A percentile compares a stretch with the other conserved stretches of the same genome.
Conservation (phyloP, 495 filamentous ascomycete species). For the Neurospora pannonica region DNA sequence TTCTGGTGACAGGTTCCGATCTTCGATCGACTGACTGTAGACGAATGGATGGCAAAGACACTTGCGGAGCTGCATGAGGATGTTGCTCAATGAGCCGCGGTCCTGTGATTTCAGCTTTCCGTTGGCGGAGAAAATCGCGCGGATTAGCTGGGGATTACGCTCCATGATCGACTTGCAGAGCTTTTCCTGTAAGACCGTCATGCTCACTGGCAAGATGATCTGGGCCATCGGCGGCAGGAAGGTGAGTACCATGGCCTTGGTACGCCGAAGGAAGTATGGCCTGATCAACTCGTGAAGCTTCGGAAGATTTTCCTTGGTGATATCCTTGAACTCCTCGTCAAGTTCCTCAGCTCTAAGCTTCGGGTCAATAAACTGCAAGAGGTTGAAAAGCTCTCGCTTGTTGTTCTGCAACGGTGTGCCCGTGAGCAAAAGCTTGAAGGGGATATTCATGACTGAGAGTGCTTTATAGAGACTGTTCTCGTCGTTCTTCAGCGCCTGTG, state of each 20-base stretch:
- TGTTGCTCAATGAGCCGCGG: conserved; percentile 75
- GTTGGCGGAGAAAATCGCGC: conserved; percentile 59
- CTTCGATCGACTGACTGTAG: conserved; percentile 83
- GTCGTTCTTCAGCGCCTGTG: conserved; percentile 92
- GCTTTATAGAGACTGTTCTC: conserved; percentile 69
- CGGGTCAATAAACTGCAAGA: conserved; percentile 82
- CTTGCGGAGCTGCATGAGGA: conserved; percentile 90
- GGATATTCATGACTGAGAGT: conserved; percentile 59
- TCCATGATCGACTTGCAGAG: conserved; percentile 89
- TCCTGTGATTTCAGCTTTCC: conserved; percentile 58
- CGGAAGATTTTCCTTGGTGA: conserved; percentile 71
- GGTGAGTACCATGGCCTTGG: conserved; percentile 79
- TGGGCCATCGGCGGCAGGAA: conserved; percentile 90
- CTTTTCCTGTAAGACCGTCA: conserved; percentile 87
- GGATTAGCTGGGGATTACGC: conserved; percentile 81
- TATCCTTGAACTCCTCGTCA: conserved; percentile 62
- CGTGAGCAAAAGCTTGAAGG: conserved; percentile 77
- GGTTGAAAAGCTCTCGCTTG: conserved; percentile 84
- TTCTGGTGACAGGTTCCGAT: conserved; percentile 44
- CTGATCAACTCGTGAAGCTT: conserved; percentile 77
- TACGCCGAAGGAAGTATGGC: conserved; percentile 62
- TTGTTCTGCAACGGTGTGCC: conserved; percentile 95
- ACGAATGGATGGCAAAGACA: conserved; percentile 94
- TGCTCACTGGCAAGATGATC: conserved; percentile 86
- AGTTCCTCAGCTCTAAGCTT: conserved; percentile 55